phyloP scores from a whole-genome alignment of 73 alveolate genomes.

The Uronychia setigera region DNA sequence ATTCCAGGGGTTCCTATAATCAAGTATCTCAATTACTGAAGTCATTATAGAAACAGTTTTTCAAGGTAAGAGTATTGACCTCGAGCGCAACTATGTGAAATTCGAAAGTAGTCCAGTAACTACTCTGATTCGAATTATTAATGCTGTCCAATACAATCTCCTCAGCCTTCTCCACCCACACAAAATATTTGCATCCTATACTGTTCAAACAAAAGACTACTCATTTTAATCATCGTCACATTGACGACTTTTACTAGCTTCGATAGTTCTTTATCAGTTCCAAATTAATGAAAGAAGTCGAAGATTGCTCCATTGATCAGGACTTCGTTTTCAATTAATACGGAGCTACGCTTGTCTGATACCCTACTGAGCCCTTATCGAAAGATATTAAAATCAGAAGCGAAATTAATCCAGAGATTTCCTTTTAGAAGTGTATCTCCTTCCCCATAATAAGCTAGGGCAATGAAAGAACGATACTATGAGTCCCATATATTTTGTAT shows the following conservation, averaged over 20 bases:
- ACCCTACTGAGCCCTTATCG: neutral
- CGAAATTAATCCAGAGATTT: neutral
- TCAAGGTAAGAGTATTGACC: neutral
- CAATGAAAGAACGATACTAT: neutral
- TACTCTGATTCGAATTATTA: too few species aligned
- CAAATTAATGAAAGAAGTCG: neutral
- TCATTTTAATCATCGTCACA: neutral
- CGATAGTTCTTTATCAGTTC: neutral
- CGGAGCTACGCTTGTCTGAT: neutral
- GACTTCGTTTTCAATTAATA: too few species aligned
- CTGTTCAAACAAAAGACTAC: neutral
- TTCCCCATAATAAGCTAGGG: neutral
- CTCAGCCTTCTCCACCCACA: too few species aligned
- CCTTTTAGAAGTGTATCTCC: neutral
- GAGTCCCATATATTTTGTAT: neutral
- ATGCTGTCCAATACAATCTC: too few species aligned
- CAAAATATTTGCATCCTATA: too few species aligned
- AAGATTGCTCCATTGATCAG: neutral
- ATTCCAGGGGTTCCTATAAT: neutral
- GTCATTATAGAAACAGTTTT: neutral
- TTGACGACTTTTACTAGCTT: neutral
- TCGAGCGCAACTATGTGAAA: too few species aligned
- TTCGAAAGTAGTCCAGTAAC: too few species aligned
- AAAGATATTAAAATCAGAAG: too few species aligned
- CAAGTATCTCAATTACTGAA: neutral